These are phyloP conservation scores for Penicillium sp. DNA, from an alignment of 2,329 filamentous ascomycete species.

Conservation along the genomic window DNA sequence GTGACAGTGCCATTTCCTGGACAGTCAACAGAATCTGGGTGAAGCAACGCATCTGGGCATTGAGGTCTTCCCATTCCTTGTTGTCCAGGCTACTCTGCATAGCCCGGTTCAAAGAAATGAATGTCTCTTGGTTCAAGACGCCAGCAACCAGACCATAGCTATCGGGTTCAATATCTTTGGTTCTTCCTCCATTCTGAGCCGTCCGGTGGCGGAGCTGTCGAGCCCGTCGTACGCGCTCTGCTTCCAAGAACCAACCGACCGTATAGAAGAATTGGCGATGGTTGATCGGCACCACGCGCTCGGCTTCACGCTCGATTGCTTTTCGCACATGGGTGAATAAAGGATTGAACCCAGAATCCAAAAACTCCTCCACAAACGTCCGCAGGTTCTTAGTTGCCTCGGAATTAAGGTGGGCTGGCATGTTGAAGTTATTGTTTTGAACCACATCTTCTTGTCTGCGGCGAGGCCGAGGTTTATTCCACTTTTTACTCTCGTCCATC, in stretches of 20 bases:
- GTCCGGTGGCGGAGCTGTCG: constrained; percentile 51
- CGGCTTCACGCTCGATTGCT: constrained; percentile 83
- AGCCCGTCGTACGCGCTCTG: constrained; percentile 70
- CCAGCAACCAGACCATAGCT: constrained; percentile 84
- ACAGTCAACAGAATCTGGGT: constrained; percentile 91
- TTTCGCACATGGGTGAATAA: constrained; percentile 81
- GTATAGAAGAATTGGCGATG: constrained; percentile 87
- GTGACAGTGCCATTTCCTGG: constrained; percentile 83
- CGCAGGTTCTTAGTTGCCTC: constrained; percentile 74
- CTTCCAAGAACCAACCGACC: constrained; percentile 86
- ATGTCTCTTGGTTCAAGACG: constrained; percentile 92
- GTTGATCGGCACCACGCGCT: constrained; percentile 75
- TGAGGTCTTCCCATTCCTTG: constrained; percentile 83
- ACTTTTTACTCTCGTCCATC: constrained; percentile 88
- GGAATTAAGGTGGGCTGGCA: constrained; percentile 65
- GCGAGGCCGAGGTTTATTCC: constrained; percentile 71
- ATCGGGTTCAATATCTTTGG: constrained; percentile 61
- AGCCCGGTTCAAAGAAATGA: constrained; percentile 78
- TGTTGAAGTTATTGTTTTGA: constrained; percentile 68
- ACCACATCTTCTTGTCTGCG: constrained; percentile 61
- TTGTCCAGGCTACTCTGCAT: constrained; percentile 77
- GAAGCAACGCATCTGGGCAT: constrained; percentile 87
- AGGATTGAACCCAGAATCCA: constrained; percentile 94
- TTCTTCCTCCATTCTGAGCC: constrained; percentile 46
- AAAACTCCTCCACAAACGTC: constrained; percentile 83